Conservation (phyloP, 257 asterid species). For the Penstemon davidsonii region DNA sequence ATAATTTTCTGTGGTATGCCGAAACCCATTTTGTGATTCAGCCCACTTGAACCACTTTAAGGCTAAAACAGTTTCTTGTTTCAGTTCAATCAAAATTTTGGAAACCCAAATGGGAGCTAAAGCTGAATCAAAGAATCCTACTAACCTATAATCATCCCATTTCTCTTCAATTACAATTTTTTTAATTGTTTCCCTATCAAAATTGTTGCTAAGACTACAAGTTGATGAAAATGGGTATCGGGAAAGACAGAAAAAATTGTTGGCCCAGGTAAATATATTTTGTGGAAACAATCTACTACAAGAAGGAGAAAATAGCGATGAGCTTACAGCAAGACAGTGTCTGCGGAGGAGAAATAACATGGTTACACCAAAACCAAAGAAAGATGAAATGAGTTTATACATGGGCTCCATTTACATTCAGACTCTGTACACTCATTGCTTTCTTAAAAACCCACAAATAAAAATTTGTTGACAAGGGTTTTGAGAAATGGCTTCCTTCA, state of each 20-base stretch:
- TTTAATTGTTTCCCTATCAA: slow-evolving; percentile 36
- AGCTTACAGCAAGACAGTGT: slow-evolving; percentile 44
- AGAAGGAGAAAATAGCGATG: slow-evolving; percentile 28
- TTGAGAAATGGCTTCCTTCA: neutral
- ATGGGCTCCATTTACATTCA: slow-evolving; percentile 44
- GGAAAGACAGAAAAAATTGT: slow-evolving; percentile 33
- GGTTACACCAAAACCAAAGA: slow-evolving; percentile 42
- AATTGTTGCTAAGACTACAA: slow-evolving; percentile 24
- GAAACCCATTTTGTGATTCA: slow-evolving; percentile 43
- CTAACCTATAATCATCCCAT: slow-evolving; percentile 58
- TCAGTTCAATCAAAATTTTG: slow-evolving; percentile 51
- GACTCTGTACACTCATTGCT: slow-evolving; percentile 41
- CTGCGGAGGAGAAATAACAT: slow-evolving; percentile 71
- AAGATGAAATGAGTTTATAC: slow-evolving; percentile 42
- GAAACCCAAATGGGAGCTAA: slow-evolving; percentile 66
- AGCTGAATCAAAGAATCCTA: slow-evolving; percentile 44
- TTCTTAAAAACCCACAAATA: neutral
- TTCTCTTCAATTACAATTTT: slow-evolving; percentile 53
- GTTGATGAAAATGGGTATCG: slow-evolving; percentile 43
- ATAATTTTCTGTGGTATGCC: slow-evolving; percentile 60
- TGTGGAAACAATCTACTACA: slow-evolving; percentile 32
- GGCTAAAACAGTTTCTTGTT: slow-evolving; percentile 71
- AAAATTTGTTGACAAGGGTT: neutral
- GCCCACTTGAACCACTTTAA: slow-evolving; percentile 77
- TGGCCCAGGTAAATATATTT: slow-evolving; percentile 41